A percentile compares a stretch with the other conserved stretches of the same genome.
Conservation (phyloP, 1,139 yeast genomes). For the Taphrina communis region DNA sequence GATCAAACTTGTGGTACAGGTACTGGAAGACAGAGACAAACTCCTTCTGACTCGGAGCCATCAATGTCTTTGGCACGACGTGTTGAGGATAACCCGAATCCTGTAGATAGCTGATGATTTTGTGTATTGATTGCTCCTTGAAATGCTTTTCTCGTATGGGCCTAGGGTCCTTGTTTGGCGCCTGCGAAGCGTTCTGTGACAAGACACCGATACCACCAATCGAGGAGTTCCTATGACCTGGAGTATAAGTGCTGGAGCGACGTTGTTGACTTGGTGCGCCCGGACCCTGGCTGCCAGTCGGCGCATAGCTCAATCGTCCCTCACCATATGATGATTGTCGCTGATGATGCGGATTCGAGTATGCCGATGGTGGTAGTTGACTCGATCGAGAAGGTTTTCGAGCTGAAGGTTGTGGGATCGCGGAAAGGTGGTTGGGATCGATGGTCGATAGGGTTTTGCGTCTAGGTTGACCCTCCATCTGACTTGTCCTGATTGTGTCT, state of each 20-base stretch:
- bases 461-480: conserved; percentile 27
- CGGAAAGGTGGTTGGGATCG: conserved; percentile 37
- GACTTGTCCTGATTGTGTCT: no score
- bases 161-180: conserved; percentile 63
- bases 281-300: conserved; percentile 14
- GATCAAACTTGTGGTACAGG: conserved; percentile 76
- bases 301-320: conserved; percentile 39
- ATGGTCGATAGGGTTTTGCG: conserved; percentile 38
- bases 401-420: conserved; percentile 38
- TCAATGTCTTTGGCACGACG: conserved; percentile 67
- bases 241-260: conserved; percentile 31
- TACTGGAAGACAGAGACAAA: conserved; percentile 80
- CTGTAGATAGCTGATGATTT: conserved; percentile 66
- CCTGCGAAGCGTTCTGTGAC: conserved; percentile 32
- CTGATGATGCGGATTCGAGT: conserved; percentile 39
- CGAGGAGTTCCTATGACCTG: conserved; percentile 36
- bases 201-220: conserved; percentile 37
- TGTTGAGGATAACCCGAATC: conserved; percentile 70
- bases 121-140: conserved; percentile 54
- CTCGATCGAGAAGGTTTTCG: conserved; percentile 34
- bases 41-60: conserved; percentile 86
- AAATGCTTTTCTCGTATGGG: conserved; percentile 76
- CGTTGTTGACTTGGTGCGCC: conserved; percentile 21
- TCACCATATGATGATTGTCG: conserved; percentile 38
- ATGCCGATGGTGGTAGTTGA: conserved; percentile 20